phyloP scores from a whole-genome alignment of 805 yeast genomes.

The Pichia cephalocereana region DNA sequence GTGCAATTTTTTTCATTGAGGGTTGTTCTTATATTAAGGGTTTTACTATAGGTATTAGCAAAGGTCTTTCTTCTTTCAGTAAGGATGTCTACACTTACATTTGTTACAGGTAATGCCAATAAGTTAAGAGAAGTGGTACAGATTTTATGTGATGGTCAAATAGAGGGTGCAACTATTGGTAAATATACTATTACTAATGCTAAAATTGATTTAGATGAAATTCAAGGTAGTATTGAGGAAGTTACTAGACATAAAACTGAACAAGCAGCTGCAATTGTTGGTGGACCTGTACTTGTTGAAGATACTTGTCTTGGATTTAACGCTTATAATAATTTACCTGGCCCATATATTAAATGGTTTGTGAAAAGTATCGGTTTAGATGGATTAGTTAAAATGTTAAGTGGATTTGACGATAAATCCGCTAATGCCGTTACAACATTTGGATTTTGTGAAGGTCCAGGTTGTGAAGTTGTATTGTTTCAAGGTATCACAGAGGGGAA shows the following conservation, averaged over 20 bases:
- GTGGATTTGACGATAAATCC: slow-evolving; percentile 70
- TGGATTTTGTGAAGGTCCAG: slow-evolving; percentile 84
- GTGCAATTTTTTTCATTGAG: not conserved
- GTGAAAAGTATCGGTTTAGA: slow-evolving; percentile 62
- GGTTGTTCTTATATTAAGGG: not conserved
- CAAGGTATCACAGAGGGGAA: slow-evolving; percentile 78
- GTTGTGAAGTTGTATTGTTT: slow-evolving; percentile 59
- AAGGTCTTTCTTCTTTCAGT: no score
- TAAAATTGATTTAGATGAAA: slow-evolving; percentile 74
- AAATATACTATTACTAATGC: slow-evolving; percentile 46
- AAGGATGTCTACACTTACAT: slow-evolving; percentile 14
- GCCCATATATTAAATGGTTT: slow-evolving; percentile 90
- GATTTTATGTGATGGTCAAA: slow-evolving; percentile 41
- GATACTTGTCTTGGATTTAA: slow-evolving; percentile 86
- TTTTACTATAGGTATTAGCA: not conserved
- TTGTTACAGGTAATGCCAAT: slow-evolving; percentile 72
- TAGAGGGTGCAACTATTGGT: slow-evolving; percentile 33
- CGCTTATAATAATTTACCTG: slow-evolving; percentile 78
- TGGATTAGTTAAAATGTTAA: slow-evolving; percentile 69
- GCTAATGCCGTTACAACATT: slow-evolving; percentile 90
- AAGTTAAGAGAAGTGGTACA: slow-evolving; percentile 79
- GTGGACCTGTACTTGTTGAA: slow-evolving; percentile 86
- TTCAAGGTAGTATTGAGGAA: slow-evolving; percentile 80
- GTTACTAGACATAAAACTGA: slow-evolving; percentile 75
- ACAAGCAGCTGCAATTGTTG: slow-evolving; percentile 52